These are phyloP conservation scores for Clarireedia hainanense DNA, from an alignment of 2,329 filamentous ascomycete genomes.

Conservation along the genomic window DNA sequence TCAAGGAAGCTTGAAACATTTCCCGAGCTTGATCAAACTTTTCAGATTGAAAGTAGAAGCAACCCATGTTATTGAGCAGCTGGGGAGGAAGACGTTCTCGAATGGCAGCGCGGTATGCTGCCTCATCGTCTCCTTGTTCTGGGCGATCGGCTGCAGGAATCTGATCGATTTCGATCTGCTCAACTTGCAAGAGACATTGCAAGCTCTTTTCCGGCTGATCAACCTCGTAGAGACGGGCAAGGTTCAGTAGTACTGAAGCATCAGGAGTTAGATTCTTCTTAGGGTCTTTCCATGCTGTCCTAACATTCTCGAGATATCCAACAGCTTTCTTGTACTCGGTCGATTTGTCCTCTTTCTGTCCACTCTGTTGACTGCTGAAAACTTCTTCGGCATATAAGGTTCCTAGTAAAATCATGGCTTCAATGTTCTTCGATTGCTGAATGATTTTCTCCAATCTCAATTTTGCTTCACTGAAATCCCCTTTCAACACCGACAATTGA, in stretches of 20 bases:
- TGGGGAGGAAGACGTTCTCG: slow-evolving; percentile 80
- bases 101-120: slow-evolving; percentile 50
- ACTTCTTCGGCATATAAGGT: slow-evolving; percentile 93
- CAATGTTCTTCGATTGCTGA: slow-evolving; percentile 72
- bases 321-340: slow-evolving; percentile 82
- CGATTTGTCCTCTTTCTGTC: slow-evolving; percentile 78
- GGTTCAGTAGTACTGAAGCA: slow-evolving; percentile 79
- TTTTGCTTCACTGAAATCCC: slow-evolving; percentile 85
- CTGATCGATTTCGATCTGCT: slow-evolving; percentile 78
- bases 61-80: slow-evolving; percentile 93
- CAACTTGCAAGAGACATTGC: slow-evolving; percentile 85
- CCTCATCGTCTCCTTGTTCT: slow-evolving; percentile 51
- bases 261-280: slow-evolving; percentile 79
- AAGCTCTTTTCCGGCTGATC: slow-evolving; percentile 85
- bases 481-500: slow-evolving; percentile 77
- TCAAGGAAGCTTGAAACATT: slow-evolving; percentile 86
- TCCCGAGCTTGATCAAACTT: slow-evolving; percentile 73
- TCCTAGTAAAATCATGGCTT: slow-evolving; percentile 87
- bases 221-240: slow-evolving; percentile 82
- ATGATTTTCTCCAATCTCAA: slow-evolving; percentile 91
- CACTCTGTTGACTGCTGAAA: slow-evolving; percentile 65
- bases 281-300: slow-evolving; percentile 83
- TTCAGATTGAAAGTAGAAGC: slow-evolving; percentile 85
- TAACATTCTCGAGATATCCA: slow-evolving; percentile 73
- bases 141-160: slow-evolving; percentile 64